phyloP scores from a whole-genome alignment of 208 protist genomes.

The Trypanosoma lewisi region DNA sequence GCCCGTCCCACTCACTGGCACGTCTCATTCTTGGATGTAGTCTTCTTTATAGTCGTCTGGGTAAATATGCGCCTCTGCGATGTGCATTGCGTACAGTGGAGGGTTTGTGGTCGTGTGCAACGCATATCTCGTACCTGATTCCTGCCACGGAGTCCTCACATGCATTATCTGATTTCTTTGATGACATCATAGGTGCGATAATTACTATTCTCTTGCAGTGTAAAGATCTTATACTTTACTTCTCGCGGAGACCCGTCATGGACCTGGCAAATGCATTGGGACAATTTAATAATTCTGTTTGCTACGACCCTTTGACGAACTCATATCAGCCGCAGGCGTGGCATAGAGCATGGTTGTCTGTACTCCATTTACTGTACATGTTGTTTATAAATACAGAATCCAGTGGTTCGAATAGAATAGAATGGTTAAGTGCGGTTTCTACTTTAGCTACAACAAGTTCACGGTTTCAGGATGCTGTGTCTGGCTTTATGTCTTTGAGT shows the following conservation, averaged over 20 bases:
- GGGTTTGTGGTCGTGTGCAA: slow-evolving; percentile 31
- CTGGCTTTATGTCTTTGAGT: slow-evolving; percentile 33
- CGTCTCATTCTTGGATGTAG: slow-evolving; percentile 22
- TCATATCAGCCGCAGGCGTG: slow-evolving; percentile 39
- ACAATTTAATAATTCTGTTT: slow-evolving; percentile 37
- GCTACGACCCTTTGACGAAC: slow-evolving; percentile 34
- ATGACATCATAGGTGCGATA: slow-evolving; percentile 33
- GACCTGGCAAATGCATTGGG: slow-evolving; percentile 42
- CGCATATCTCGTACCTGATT: slow-evolving; percentile 32
- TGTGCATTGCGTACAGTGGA: slow-evolving; percentile 25
- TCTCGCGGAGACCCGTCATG: slow-evolving; percentile 33
- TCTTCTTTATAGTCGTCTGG: slow-evolving; percentile 18
- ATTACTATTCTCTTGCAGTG: slow-evolving; percentile 27
- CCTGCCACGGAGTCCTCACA: slow-evolving; percentile 29
- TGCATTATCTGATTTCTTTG: slow-evolving; percentile 31
- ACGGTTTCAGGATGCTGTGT: slow-evolving; percentile 50
- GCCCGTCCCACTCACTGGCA: slow-evolving; percentile 8
- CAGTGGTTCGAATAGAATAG: slow-evolving; percentile 10
- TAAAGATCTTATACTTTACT: slow-evolving; percentile 20
- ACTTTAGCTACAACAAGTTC: slow-evolving; percentile 33
- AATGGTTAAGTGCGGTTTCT: slow-evolving; percentile 33
- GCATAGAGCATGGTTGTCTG: slow-evolving; percentile 54
- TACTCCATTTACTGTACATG: slow-evolving; percentile 42
- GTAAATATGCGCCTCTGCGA: slow-evolving; percentile 14
- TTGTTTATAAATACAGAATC: slow-evolving; percentile 17